These are phyloP conservation scores for Pythium phragmitis DNA, from an alignment of 352 stramenopile species.

Conservation along the genomic window DNA sequence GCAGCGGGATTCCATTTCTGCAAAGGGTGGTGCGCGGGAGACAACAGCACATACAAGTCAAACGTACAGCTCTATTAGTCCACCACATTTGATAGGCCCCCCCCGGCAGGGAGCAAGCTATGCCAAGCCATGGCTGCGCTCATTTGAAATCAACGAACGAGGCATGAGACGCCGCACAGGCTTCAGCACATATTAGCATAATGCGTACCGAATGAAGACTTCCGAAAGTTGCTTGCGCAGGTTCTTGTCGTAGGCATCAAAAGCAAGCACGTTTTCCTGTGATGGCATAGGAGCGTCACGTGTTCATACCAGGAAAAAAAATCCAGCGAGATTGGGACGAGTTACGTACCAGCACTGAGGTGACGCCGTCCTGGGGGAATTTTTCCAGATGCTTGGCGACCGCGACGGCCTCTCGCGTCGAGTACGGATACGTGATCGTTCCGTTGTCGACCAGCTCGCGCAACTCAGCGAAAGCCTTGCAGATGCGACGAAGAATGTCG, in stretches of 20 bases:
- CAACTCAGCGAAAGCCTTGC: slow-evolving; percentile 89
- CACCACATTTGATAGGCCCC: background rate
- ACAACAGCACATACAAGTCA: slow-evolving; percentile 19
- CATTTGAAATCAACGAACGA: slow-evolving; percentile 15
- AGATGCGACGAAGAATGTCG: slow-evolving; percentile 82
- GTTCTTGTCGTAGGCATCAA: slow-evolving; percentile 87
- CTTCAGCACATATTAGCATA: slow-evolving; percentile 2
- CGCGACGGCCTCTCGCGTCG: slow-evolving; percentile 91
- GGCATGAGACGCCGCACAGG: slow-evolving; percentile 19
- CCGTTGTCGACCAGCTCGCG: slow-evolving; percentile 86
- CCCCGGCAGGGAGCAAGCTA: slow-evolving; percentile 6
- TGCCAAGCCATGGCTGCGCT: slow-evolving; percentile 28
- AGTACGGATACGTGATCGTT: slow-evolving; percentile 94
- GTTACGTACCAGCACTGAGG: slow-evolving; percentile 54
- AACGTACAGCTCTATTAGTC: slow-evolving; percentile 24
- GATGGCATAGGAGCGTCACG: background rate
- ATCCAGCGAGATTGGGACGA: background rate
- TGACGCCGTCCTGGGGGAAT: slow-evolving; percentile 91
- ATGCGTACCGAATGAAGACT: slow-evolving; percentile 59
- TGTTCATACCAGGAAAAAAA: background rate
- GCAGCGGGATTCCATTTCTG: slow-evolving; percentile 68
- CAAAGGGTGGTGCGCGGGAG: slow-evolving; percentile 9
- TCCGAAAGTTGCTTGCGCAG: slow-evolving; percentile 71
- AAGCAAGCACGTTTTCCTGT: slow-evolving; percentile 94
- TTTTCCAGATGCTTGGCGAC: slow-evolving; percentile 93